Percentiles rank a stretch among this genome's conserved stretches.
phyloP scores from a whole-genome alignment of 352 stramenopile species.

The Globisporangium heterothallicum region DNA sequence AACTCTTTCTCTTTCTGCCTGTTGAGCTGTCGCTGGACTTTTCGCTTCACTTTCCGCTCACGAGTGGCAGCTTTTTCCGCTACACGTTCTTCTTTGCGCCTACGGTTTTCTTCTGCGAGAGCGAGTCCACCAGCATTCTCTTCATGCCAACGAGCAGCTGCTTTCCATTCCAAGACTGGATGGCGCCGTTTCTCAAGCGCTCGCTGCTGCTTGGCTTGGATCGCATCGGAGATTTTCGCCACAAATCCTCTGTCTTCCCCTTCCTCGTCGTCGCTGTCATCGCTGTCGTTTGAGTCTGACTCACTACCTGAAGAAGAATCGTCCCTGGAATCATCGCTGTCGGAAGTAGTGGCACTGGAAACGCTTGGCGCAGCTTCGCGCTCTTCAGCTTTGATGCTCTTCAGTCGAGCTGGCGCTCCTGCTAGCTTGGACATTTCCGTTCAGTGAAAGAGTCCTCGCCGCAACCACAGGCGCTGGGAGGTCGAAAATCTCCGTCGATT shows the following conservation, averaged over 20 bases:
- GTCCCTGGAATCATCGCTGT: constrained; percentile 11
- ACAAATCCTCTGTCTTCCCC: constrained; percentile 22
- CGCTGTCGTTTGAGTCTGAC: constrained; percentile 24
- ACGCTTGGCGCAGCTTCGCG: background rate
- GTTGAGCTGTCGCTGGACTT: constrained; percentile 33
- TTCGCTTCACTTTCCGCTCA: constrained; percentile 44
- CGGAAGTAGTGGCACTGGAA: background rate
- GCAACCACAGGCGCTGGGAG: too few relatives aligned
- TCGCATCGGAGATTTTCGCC: constrained; percentile 17
- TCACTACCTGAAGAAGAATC: constrained; percentile 14
- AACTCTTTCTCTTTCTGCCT: constrained; percentile 50
- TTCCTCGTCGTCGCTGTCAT: constrained; percentile 28
- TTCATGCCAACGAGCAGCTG: constrained; percentile 25
- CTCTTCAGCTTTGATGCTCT: background rate
- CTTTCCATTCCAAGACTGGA: constrained; percentile 50
- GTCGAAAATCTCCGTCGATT: background rate
- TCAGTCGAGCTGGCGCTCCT: background rate
- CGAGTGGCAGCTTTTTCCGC: constrained; percentile 28
- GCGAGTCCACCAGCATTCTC: constrained; percentile 30
- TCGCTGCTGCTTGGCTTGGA: constrained; percentile 34
- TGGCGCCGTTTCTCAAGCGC: constrained; percentile 36
- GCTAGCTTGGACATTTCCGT: background rate
- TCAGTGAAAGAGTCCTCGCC: background rate
- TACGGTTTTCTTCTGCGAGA: constrained; percentile 21
- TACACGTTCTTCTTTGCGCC: constrained; percentile 9